Evolutionary conservation across 106 monocot genomes (phyloP).

Genomic region (Triglochin maritima): DNA sequence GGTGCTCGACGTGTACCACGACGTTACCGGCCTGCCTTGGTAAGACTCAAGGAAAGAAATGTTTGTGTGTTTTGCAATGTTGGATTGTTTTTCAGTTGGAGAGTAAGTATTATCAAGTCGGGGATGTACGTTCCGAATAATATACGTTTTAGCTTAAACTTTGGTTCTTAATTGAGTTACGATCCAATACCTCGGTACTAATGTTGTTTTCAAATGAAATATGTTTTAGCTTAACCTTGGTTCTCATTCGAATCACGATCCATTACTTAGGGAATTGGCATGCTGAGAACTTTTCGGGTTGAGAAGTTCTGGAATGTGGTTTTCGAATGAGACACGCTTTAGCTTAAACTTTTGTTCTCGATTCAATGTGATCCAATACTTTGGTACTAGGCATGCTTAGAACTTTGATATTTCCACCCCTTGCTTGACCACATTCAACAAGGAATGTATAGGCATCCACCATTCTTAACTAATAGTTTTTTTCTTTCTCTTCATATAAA

Average conservation of each 20-base stretch:
- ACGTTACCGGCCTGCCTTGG: conserved; percentile 67
- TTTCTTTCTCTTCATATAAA: too few relatives aligned
- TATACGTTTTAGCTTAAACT: not conserved
- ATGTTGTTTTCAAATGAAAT: not conserved
- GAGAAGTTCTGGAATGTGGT: not conserved
- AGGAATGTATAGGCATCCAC: too few relatives aligned
- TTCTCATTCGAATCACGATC: too few relatives aligned
- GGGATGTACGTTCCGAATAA: not conserved
- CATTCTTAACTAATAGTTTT: too few relatives aligned
- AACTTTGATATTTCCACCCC: not conserved
- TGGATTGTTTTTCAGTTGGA: too few relatives aligned
- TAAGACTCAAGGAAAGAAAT: conserved; percentile 8
- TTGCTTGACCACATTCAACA: too few relatives aligned
- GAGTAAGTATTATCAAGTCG: not conserved
- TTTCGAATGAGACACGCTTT: not conserved
- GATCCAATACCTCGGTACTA: not conserved
- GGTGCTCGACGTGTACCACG: conserved; percentile 56
- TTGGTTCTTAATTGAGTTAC: not conserved
- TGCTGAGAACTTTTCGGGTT: too few relatives aligned
- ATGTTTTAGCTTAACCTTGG: too few relatives aligned
- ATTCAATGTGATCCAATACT: not conserved
- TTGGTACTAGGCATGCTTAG: not conserved
- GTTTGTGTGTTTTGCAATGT: not conserved
- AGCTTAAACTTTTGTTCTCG: not conserved
- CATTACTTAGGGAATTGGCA: too few relatives aligned